Evolutionary conservation across 2,329 filamentous ascomycete genomes (phyloP), one percentile per base, ranked within the genome.

Genomic region (Didymella sp.): DNA sequence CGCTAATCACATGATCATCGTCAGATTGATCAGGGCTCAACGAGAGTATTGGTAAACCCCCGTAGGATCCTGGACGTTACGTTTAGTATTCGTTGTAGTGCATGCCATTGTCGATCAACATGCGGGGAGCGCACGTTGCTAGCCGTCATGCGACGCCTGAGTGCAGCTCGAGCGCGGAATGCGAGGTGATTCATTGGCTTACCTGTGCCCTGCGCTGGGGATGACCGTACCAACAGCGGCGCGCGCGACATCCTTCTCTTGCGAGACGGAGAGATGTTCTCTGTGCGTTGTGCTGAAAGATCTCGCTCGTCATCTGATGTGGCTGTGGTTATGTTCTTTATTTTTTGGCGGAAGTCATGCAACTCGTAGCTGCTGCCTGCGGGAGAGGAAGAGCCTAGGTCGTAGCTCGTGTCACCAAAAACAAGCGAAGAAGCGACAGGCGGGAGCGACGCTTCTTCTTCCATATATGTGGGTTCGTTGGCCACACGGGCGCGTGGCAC

Each of bases 141-240:
- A 52, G 27, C 21, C 30, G 22, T 41, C 37, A 21, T 41, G 50
- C 41, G 51, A 48, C 45, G 55, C 30, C 35, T 49, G 50, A 31
- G 44, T 43, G 41, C 43, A 41, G 40, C 51, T 52, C 42, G 56
- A 54, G 52, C 54, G 43, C 56, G 43, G 41, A 48, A 52, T 57
- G 43, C 38, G 43, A 48, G 15, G 45, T 45, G 54, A 48, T 44
- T 51, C 38, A 59, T 56, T 61, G 61, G 62, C 67, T 67, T 66
- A 70, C 67, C 67, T 31, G 84, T 86, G 54, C 84, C 85, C 70
- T 84, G 81, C 30, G 83, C 84, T 40, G 85, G 85, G 62, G 85
- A 84, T 46, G 85, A 85, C 58, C 84, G 82, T 71, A 86, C 75
- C 51, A 88, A 77, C 55, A 87, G 80, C 56, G 85, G 85, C 60